Evolutionary conservation across 345 rosid genomes (phyloP).

Genomic region (Aurinia saxatilis): DNA sequence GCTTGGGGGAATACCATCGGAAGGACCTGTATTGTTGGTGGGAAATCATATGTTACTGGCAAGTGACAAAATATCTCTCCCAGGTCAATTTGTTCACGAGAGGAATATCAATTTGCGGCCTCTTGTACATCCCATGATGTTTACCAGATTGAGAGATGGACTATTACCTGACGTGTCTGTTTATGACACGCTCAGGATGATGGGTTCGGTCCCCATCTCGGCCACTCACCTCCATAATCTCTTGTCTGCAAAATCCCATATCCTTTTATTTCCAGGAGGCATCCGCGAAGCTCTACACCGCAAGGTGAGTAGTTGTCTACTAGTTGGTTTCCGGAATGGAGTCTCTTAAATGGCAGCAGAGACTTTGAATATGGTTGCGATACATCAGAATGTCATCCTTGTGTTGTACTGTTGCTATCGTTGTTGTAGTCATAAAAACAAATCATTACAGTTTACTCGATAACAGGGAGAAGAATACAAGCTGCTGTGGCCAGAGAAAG

Average conservation of each 20-base stretch:
- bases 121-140: constrained; percentile 62
- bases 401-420: background rate
- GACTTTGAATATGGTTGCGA: background rate
- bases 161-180: constrained; percentile 26
- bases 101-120: constrained; percentile 63
- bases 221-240: constrained; percentile 54
- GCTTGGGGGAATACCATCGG: constrained; percentile 65
- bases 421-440: constrained; percentile 10
- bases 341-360: constrained; percentile 7
- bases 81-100: constrained; percentile 40
- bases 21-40: constrained; percentile 75
- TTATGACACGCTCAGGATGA: constrained; percentile 36
- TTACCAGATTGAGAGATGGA: constrained; percentile 38
- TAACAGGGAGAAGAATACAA: constrained; percentile 71
- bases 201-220: constrained; percentile 78
- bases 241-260: constrained; percentile 57
- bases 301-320: constrained; percentile 36
- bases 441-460: background rate
- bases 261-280: constrained; percentile 74
- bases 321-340: background rate
- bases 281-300: constrained; percentile 69
- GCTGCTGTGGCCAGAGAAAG: constrained; percentile 67
- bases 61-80: constrained; percentile 43
- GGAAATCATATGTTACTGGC: constrained; percentile 85
- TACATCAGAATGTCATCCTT: background rate